Evolutionary conservation across 1,284 basidiomycete species (phyloP), one percentile per base, ranked within the genome.

Genomic region (Neotropicomus parvogracilis): DNA sequence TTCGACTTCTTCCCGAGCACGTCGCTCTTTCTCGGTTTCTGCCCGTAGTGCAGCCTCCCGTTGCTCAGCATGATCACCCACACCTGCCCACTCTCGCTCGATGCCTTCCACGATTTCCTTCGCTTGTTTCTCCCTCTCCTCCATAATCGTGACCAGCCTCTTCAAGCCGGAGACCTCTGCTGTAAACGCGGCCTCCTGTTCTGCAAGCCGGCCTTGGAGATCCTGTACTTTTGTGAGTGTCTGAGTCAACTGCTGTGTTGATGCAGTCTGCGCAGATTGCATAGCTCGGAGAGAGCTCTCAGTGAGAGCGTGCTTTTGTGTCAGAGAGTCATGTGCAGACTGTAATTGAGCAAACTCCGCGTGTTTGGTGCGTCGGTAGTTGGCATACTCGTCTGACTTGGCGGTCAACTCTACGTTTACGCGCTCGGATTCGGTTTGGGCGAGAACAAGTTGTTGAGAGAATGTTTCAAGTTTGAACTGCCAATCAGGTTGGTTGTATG

Each of bases 401-500:
- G 73, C 62, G 9, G 67, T 67, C 37, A 89, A 75, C 55, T 90
- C 88, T 8, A 67, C 59, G 50, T 76, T 78, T 20, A 73, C 69
- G 50, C 88, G 88, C 50, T 86, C 81, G 14, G 76, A 74, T 63
- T 93, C 89, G 2, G 80, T 75, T 65, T 81, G 80, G 5, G 85
- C 73, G 2, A 93, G 79, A 49, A 81, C 67, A 6, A 92, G 72
- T 70, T 93, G 88, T 69, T 93, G 89, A 4, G 81, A 75, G 3
- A 89, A 74, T 0, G 88, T 80, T 48, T 91, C 88, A 49, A 89
- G 59, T 67, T 85, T 89, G 75, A 89, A 92, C 85, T 91, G 43
- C 45, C 45, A 3, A 20, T 6, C 38, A 40, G n/a, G 40, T 49
- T 31, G 28, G 16, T 44, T 14, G 24, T 24, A 24, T 29, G 24